These are phyloP conservation scores for Cadophora malorum DNA, from an alignment of 2,329 filamentous ascomycete genomes.

Conservation along the genomic window DNA sequence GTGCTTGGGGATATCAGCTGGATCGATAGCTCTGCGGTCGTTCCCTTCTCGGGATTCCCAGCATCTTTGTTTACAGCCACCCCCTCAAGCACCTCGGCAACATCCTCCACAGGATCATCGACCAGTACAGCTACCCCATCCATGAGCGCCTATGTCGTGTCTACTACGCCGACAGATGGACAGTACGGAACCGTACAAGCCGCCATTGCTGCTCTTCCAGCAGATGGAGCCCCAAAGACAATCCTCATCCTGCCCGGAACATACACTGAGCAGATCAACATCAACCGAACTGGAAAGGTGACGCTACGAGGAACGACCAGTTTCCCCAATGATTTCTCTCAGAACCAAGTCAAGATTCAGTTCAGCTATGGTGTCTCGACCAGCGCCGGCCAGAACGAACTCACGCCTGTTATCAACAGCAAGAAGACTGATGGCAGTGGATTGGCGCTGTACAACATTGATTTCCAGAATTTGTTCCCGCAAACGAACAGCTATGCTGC, in stretches of 20 bases:
- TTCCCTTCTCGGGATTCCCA: slow-evolving; percentile 43
- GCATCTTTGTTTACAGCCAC: slow-evolving; percentile 40
- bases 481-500: slow-evolving; percentile 52
- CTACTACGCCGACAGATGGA: slow-evolving; percentile 47
- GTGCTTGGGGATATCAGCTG: slow-evolving; percentile 45
- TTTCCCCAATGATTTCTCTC: slow-evolving; percentile 47
- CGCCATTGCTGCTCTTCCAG: slow-evolving; percentile 52
- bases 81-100: slow-evolving; percentile 11
- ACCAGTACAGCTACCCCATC: slow-evolving; percentile 27
- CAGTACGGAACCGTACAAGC: slow-evolving; percentile 52
- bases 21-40: slow-evolving; percentile 44
- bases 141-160: slow-evolving; percentile 38
- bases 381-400: slow-evolving; percentile 49
- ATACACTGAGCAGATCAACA: slow-evolving; percentile 51
- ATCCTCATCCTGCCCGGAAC: slow-evolving; percentile 50
- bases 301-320: slow-evolving; percentile 46
- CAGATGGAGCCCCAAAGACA: slow-evolving; percentile 49
- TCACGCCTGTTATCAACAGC: slow-evolving; percentile 52
- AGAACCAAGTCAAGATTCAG: slow-evolving; percentile 48
- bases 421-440: slow-evolving; percentile 49
- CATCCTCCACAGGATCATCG: slow-evolving; percentile 19
- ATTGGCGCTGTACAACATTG: slow-evolving; percentile 58
- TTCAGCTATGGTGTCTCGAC: slow-evolving; percentile 50
- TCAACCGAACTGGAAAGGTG: slow-evolving; percentile 51
- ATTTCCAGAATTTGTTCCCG: slow-evolving; percentile 53